Base-by-base conservation (phyloP, 441 rosid species). In the Mallotus japonicus region DNA sequence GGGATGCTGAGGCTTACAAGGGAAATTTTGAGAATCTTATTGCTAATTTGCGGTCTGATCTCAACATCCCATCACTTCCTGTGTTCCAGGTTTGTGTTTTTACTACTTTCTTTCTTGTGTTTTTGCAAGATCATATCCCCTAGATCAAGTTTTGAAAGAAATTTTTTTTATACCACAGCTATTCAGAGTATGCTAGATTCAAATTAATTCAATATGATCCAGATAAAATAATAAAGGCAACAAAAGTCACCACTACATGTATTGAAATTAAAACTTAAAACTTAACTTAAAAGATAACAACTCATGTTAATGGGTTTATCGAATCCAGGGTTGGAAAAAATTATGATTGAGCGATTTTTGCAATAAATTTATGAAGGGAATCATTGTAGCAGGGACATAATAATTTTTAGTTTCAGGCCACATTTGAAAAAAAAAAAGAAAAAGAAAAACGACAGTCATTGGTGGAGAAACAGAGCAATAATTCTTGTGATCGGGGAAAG, bases 41-140 rank as follows among this genome's bases (percentile, higher is more conserved):
- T 34, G 56, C 57, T 15, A 81, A 86, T 32, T 80, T 94, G 47
- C 86, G 92, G 22, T 77, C 75, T 70, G 99, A 90, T 85, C 92
- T 90, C 17, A 66, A 68, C 20, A 65, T 83, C 46, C 94, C 95
- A 58, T 78, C 83, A 42, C 91, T 92, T 67, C 97, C 99, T 6
- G 65, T 94, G 65, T 85, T 90, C 70, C 93, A 85, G 97, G 98
- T 92, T 37, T 28, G 19, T 60, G 6, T 62, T n/a, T 20, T 6
- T 17, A 12, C 4, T 9, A 10, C 49, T 44, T 54, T 68, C 17
- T 28, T 60, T 60, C 16, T 6, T 28, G 34, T 58, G 14, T 37
- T 60, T 44, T 13, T 50, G 55, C 58, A 54, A 12, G 13, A 47
- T 47, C 15, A 1, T 47, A 37, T 37, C 51, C 50, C 51, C 14